phyloP scores from a whole-genome alignment of 306 rosid species.

The Myrica gale region DNA sequence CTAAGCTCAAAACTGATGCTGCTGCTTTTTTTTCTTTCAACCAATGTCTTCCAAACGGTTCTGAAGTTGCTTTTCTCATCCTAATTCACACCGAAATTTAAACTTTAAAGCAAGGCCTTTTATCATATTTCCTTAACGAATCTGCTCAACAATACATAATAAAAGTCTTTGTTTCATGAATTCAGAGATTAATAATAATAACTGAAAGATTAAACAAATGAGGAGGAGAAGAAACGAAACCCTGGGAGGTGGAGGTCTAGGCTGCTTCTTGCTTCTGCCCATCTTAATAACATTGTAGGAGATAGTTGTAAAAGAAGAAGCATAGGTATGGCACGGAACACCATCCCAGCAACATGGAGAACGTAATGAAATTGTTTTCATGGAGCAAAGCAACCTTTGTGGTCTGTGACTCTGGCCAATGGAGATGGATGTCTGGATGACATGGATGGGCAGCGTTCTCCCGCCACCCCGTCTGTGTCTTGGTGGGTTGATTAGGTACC shows the following conservation, averaged over 20 bases:
- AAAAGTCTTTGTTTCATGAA: not conserved
- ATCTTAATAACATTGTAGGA: conserved; percentile 10
- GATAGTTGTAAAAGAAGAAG: conserved; percentile 11
- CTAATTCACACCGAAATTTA: too few species aligned
- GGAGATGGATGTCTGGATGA: not conserved
- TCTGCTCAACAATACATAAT: not conserved
- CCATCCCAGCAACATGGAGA: conserved; percentile 3
- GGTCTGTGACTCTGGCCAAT: not conserved
- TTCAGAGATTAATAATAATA: not conserved
- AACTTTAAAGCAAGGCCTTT: too few species aligned
- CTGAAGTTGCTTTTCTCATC: too few species aligned
- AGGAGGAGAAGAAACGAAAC: not conserved
- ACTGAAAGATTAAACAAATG: not conserved
- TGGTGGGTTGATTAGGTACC: not conserved
- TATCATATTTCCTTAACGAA: not conserved
- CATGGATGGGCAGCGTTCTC: not conserved
- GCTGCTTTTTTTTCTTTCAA: not conserved
- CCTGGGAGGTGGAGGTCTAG: conserved; percentile 11
- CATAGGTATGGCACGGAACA: conserved; percentile 9
- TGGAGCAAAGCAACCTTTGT: conserved; percentile 6
- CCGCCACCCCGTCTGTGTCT: not conserved
- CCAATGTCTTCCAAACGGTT: conserved; percentile 3
- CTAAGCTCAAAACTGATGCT: not conserved
- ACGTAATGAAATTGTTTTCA: conserved; percentile 33
- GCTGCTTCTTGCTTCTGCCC: conserved; percentile 40